phyloP scores from a whole-genome alignment of 176 grass and related monocot genomes.

The Canna indica region DNA sequence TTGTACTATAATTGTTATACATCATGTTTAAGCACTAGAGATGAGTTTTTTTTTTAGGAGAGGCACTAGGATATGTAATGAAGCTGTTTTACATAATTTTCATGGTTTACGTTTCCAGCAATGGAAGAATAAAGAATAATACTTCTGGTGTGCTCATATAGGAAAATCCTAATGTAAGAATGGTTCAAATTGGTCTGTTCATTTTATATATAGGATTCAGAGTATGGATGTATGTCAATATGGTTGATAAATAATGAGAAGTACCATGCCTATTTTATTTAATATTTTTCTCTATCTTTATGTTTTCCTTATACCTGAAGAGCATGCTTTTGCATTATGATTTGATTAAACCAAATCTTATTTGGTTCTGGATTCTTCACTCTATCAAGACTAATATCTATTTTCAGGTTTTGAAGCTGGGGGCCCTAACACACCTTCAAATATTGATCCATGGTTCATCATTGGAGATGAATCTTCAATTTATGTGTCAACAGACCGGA shows the following conservation, averaged over 20 bases:
- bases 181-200: not conserved
- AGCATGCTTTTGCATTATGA: not conserved
- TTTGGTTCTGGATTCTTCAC: not conserved
- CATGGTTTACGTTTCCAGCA: no score
- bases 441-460: slow-evolving; percentile 58
- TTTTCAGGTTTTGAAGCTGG: slow-evolving; percentile 77
- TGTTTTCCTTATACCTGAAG: not conserved
- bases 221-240: not conserved
- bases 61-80: no score
- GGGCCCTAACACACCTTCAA: slow-evolving; percentile 63
- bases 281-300: not conserved
- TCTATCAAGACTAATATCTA: not conserved
- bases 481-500: slow-evolving; percentile 40
- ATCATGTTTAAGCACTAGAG: not conserved
- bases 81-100: no score
- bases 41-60: no score
- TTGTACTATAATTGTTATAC: not conserved
- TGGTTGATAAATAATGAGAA: not conserved
- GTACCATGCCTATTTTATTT: not conserved
- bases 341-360: not conserved
- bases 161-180: not conserved
- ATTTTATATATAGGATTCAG: not conserved
- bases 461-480: slow-evolving; percentile 51
- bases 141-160: not conserved
- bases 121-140: no score